These are phyloP conservation scores for Periconia digitata DNA, from an alignment of 2,329 filamentous ascomycete species.

Conservation along the genomic window DNA sequence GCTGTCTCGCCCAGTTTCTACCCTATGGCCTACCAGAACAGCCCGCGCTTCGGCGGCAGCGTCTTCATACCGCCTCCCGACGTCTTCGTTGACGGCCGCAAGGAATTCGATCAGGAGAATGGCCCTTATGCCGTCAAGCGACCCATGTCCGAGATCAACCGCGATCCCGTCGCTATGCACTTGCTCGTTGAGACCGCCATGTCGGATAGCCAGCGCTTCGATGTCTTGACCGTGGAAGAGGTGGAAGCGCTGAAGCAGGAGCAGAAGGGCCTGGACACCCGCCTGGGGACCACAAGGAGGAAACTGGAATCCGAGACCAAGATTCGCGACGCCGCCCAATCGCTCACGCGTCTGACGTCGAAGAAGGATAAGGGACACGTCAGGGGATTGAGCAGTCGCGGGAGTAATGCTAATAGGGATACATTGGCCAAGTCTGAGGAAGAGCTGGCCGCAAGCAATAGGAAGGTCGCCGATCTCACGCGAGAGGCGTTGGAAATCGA, in stretches of 20 bases:
- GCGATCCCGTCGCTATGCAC: conserved; percentile 76
- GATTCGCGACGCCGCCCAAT: conserved; percentile 88
- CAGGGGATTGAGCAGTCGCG: conserved; percentile 55
- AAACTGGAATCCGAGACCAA: conserved; percentile 90
- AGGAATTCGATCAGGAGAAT: conserved; percentile 27
- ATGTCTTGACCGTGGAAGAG: conserved; percentile 87
- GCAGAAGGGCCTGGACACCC: conserved; percentile 67
- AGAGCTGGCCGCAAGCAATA: conserved; percentile 73
- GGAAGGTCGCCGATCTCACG: conserved; percentile 83
- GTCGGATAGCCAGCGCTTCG: conserved; percentile 80
- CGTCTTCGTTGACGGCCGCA: conserved; percentile 37
- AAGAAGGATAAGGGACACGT: conserved; percentile 53
- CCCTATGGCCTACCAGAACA: conserved; percentile 41
- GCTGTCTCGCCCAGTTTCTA: conserved; percentile 37
- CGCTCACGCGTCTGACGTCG: conserved; percentile 78
- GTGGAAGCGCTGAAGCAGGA: conserved; percentile 91
- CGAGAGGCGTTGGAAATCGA: conserved; percentile 79
- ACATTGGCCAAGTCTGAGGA: conserved; percentile 63
- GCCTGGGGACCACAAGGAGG: conserved; percentile 78
- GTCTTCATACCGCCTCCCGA: conserved; percentile 43
- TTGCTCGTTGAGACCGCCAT: conserved; percentile 92
- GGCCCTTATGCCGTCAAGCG: conserved; percentile 30
- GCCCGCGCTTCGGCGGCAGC: conserved; percentile 38
- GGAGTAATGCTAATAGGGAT: conserved; percentile 46
- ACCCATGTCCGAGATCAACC: conserved; percentile 39